Conservation (phyloP, 2,329 filamentous ascomycete genomes). For the Nothopassalora personata region DNA sequence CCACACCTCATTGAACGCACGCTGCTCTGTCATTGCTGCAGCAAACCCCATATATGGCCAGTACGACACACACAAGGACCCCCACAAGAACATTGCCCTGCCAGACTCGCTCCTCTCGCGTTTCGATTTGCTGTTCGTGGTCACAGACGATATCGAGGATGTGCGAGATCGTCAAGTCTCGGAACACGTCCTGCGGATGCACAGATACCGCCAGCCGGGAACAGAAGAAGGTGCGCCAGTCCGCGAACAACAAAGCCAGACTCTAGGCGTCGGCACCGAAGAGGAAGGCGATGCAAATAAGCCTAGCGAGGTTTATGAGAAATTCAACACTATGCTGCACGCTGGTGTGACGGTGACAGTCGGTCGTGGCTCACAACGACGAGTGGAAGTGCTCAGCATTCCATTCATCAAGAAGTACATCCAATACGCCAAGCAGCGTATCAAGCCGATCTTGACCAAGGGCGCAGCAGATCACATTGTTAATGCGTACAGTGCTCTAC, state of each 20-base stretch:
- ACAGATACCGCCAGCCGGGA: slow-evolving; percentile 85
- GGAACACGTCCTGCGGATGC: slow-evolving; percentile 96
- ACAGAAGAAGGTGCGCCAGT: slow-evolving; percentile 93
- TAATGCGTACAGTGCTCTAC: slow-evolving; percentile 80
- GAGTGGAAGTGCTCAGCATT: slow-evolving; percentile 85
- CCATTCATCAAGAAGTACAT: slow-evolving; percentile 99
- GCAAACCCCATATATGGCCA: slow-evolving; percentile 98
- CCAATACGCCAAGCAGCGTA: slow-evolving; percentile 88
- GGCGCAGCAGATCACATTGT: slow-evolving; percentile 89
- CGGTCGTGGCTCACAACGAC: slow-evolving; percentile 67
- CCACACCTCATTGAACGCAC: slow-evolving; percentile 92
- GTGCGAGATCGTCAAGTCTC: slow-evolving; percentile 84
- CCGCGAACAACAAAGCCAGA: slow-evolving; percentile 77
- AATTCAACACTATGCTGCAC: slow-evolving; percentile 93
- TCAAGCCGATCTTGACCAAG: slow-evolving; percentile 85
- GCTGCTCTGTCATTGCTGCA: slow-evolving; percentile 92
- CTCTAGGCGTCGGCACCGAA: slow-evolving; percentile 80
- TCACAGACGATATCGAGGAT: slow-evolving; percentile 97
- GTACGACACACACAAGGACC: slow-evolving; percentile 97
- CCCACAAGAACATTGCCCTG: slow-evolving; percentile 95
- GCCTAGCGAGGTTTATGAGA: slow-evolving; percentile 87
- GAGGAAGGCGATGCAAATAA: slow-evolving; percentile 63
- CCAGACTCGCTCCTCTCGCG: slow-evolving; percentile 94
- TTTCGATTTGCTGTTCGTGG: slow-evolving; percentile 96
- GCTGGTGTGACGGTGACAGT: slow-evolving; percentile 76